A percentile compares a stretch with the other conserved stretches of the same genome.
Conservation (phyloP, 2,329 filamentous ascomycete genomes). For the Xylaria sp. region DNA sequence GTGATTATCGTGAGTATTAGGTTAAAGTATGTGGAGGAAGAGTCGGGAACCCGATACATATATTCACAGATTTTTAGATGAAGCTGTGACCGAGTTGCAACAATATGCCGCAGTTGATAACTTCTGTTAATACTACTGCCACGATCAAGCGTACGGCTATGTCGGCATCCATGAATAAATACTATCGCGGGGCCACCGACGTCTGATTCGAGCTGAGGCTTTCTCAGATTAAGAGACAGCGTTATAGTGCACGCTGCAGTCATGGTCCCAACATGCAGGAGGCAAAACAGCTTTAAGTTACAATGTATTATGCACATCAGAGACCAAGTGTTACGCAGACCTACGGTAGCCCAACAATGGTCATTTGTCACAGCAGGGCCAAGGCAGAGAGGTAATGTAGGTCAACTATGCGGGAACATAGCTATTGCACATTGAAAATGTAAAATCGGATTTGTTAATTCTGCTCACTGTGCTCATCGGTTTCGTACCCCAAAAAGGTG, state of each 20-base stretch:
- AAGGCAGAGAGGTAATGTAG: constrained; percentile 2
- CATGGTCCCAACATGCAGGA: constrained; percentile 3
- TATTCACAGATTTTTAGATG: background rate
- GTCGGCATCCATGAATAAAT: constrained; percentile 22
- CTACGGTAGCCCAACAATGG: background rate
- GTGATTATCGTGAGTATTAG: background rate
- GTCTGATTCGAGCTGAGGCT: constrained; percentile 12
- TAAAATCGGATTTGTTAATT: constrained; percentile 1
- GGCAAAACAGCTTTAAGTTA: constrained; percentile 16
- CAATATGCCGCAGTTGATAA: background rate
- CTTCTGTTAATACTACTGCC: background rate
- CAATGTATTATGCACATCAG: constrained; percentile 23
- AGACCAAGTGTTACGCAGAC: constrained; percentile 12
- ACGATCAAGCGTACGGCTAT: constrained; percentile 10
- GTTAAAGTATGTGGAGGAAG: background rate
- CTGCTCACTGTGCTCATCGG: constrained; percentile 7
- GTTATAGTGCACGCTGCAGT: background rate
- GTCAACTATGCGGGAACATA: background rate
- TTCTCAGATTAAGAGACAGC: constrained; percentile 1
- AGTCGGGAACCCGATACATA: constrained; percentile 3
- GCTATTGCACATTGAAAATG: background rate
- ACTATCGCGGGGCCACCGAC: background rate
- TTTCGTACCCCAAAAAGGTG: constrained; percentile 5
- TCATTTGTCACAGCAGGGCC: constrained; percentile 18
- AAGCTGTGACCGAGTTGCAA: background rate